A percentile compares a stretch with the other conserved stretches of the same genome.
phyloP scores from a whole-genome alignment of 768 basidiomycete species.

The Cystobasidium ongulense region DNA sequence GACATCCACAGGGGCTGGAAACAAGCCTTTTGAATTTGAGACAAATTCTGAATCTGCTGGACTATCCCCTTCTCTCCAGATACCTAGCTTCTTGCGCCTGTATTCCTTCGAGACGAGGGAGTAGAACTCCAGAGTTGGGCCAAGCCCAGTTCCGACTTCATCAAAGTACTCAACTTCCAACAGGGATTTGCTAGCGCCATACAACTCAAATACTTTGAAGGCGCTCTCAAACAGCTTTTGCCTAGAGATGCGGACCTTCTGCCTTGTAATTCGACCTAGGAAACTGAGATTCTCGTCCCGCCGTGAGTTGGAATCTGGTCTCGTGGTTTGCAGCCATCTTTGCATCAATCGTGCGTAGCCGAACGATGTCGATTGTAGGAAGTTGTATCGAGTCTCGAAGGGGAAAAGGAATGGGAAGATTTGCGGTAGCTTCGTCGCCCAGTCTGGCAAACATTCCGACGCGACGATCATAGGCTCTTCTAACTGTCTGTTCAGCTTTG shows the following conservation, averaged over 20 bases:
- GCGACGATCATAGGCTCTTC: constrained; percentile 99
- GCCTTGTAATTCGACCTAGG: constrained; percentile 81
- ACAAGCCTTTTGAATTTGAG: constrained; percentile 73
- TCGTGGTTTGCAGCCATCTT: constrained; percentile 80
- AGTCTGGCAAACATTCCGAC: constrained; percentile 92
- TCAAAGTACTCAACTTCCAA: constrained; percentile 98
- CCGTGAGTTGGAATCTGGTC: constrained; percentile 47
- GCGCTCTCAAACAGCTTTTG: constrained; percentile 92
- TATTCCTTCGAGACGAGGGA: constrained; percentile 95
- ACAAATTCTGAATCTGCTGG: constrained; percentile 53
- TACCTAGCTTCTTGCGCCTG: constrained; percentile 54
- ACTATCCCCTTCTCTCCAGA: constrained; percentile 4
- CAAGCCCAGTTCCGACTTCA: constrained; percentile 94
- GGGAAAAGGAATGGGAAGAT: constrained; percentile 99
- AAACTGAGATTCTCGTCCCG: constrained; percentile 87
- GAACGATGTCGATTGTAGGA: constrained; percentile 94
- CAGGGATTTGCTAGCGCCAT: constrained; percentile 85
- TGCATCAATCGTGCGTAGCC: constrained; percentile 91
- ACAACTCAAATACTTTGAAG: constrained; percentile 83
- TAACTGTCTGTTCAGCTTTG: constrained; percentile 90
- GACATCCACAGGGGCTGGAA: constrained; percentile 60
- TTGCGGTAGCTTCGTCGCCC: constrained; percentile 90
- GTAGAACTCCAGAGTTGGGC: constrained; percentile 96
- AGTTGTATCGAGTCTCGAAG: constrained; percentile 92
- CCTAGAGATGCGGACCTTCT: constrained; percentile 92